Conservation (phyloP, 192 early-diverging fungal species). For the Backusella tuberculispora region DNA sequence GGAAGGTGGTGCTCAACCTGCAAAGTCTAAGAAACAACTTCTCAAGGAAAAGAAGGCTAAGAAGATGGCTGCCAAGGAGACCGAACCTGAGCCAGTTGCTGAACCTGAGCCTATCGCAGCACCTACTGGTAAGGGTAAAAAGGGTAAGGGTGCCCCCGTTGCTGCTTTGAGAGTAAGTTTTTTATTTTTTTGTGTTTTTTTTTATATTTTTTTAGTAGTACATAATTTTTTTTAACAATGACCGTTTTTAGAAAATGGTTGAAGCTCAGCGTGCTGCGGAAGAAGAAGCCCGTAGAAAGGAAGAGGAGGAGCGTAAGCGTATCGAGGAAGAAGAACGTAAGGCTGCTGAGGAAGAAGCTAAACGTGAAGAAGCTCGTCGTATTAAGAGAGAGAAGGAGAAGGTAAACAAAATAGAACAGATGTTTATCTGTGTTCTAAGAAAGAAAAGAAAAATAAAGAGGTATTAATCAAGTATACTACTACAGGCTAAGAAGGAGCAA, state of each 20-base stretch:
- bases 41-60: constrained; percentile 66
- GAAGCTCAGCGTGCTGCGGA: constrained; percentile 77
- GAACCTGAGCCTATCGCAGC: constrained; percentile 31
- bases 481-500: constrained; percentile 84
- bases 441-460: neutral
- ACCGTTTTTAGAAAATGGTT: constrained; percentile 59
- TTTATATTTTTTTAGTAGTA: neutral
- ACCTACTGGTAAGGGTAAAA: constrained; percentile 52
- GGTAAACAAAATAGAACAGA: constrained; percentile 32
- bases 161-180: constrained; percentile 54
- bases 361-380: constrained; percentile 72
- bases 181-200: neutral
- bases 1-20: constrained; percentile 43
- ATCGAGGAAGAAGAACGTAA: constrained; percentile 72
- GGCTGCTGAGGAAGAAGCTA: constrained; percentile 74
- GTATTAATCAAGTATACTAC: neutral
- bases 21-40: constrained; percentile 48
- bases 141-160: constrained; percentile 60
- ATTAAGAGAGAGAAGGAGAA: constrained; percentile 84
- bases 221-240: constrained; percentile 37
- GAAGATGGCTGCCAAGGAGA: constrained; percentile 50
- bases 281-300: constrained; percentile 69
- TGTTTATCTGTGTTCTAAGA: neutral
- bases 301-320: constrained; percentile 71
- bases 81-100: constrained; percentile 32